phyloP scores from a whole-genome alignment of 1,284 basidiomycete genomes.

The Puccinia horiana region DNA sequence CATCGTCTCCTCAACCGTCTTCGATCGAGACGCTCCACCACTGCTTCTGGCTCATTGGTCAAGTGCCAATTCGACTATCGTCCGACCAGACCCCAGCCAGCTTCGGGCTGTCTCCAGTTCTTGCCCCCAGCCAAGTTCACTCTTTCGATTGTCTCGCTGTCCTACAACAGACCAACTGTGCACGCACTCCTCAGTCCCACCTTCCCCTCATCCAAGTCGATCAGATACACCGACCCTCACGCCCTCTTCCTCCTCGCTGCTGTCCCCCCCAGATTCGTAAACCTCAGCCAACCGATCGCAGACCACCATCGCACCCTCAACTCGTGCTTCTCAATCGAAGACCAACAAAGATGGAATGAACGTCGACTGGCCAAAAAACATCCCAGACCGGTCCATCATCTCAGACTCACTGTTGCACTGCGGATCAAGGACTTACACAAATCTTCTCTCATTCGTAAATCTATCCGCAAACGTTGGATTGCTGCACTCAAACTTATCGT shows the following conservation, averaged over 20 bases:
- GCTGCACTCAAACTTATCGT: slow-evolving; percentile 41
- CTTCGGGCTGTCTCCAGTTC: background rate
- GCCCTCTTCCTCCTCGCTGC: slow-evolving; percentile 17
- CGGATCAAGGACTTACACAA: slow-evolving; percentile 22
- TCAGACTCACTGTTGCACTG: slow-evolving; percentile 27
- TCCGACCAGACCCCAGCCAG: background rate
- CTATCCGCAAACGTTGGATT: slow-evolving; percentile 28
- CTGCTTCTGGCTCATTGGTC: background rate
- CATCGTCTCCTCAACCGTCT: too few species aligned
- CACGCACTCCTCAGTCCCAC: slow-evolving; percentile 19
- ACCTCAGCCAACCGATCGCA: background rate
- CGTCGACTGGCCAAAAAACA: background rate
- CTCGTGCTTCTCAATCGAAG: slow-evolving; percentile 33
- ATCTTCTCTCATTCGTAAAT: slow-evolving; percentile 23
- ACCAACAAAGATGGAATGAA: slow-evolving; percentile 4
- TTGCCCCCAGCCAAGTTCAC: slow-evolving; percentile 13
- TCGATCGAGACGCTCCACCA: too few species aligned
- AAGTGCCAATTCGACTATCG: slow-evolving; percentile 7
- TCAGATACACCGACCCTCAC: background rate
- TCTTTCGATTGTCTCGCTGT: slow-evolving; percentile 34
- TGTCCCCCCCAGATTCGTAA: background rate
- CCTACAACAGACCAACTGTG: slow-evolving; percentile 17
- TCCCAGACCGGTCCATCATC: background rate
- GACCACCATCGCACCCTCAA: background rate
- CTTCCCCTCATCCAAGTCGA: background rate